phyloP scores from a whole-genome alignment of 352 stramenopile species.

The Phytophthora megakarya region DNA sequence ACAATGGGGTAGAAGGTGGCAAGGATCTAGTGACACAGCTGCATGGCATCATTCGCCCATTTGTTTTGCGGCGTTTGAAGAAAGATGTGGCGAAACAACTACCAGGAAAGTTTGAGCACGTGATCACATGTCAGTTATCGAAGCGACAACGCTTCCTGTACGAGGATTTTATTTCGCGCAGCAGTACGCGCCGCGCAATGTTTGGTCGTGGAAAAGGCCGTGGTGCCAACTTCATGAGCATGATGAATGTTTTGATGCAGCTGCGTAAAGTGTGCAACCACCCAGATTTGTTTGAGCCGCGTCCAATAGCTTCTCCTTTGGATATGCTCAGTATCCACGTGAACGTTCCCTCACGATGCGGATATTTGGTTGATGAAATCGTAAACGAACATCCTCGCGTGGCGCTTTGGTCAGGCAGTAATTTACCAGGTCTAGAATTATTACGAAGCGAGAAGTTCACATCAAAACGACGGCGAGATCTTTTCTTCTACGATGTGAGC shows the following conservation, averaged over 20 bases:
- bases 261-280: slow-evolving; percentile 98
- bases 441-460: slow-evolving; percentile 31
- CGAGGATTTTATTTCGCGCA: slow-evolving; percentile 98
- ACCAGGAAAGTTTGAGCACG: slow-evolving; percentile 97
- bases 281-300: slow-evolving; percentile 97
- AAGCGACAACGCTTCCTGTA: slow-evolving; percentile 97
- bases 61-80: slow-evolving; percentile 97
- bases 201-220: slow-evolving; percentile 85
- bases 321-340: slow-evolving; percentile 58
- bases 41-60: slow-evolving; percentile 98
- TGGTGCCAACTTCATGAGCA: slow-evolving; percentile 93
- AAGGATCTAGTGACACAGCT: slow-evolving; percentile 91
- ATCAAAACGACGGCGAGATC: slow-evolving; percentile 37
- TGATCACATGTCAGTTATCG: slow-evolving; percentile 94
- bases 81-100: slow-evolving; percentile 98
- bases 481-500: slow-evolving; percentile 58
- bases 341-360: slow-evolving; percentile 41
- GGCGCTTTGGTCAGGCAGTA: slow-evolving; percentile 45
- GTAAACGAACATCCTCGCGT: slow-evolving; percentile 40
- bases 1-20: slow-evolving; percentile 30
- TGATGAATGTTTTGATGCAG: slow-evolving; percentile 99
- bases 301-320: slow-evolving; percentile 97
- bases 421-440: slow-evolving; percentile 56
- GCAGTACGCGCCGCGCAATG: slow-evolving; percentile 93
- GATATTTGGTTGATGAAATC: slow-evolving; percentile 51